Base-by-base conservation (phyloP, 2,329 filamentous ascomycete species). In the Alternaria sp. region DNA sequence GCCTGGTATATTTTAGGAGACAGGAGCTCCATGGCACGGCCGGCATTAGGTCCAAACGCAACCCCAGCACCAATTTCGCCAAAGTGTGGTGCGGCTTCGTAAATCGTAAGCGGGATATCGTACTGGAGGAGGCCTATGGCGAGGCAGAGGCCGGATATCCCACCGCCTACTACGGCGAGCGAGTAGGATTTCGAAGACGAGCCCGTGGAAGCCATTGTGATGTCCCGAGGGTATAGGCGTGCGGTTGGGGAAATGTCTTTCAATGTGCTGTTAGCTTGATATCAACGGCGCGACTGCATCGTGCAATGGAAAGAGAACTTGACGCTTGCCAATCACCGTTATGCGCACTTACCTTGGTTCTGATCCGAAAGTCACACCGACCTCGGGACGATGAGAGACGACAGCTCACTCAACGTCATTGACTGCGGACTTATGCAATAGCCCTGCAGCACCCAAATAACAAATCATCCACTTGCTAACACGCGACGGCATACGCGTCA, bases 11-110 rank as follows among this genome's bases (percentile, higher is more conserved):
- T 70, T 32, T 78, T 79, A 1, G 85, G 83, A 43, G 84, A 83
- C 65, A 88, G 84, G 6, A 85, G 76, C 15, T 81, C 78, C 83
- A 90, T 85, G 4, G 87, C 85, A 21, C 83, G 83, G 28, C 83
- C 80, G 4, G 86, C 84, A 65, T 88, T 88, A 36, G 86, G 84
- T 1, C 85, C 85, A 50, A 89, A 84, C 2, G 83, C 82, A 2
- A 89, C 81, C 6, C 87, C 88, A 3, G 86, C 86, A 3, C 87
- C 87, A 28, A 89, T 86, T 70, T 89, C 87, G 32, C 81, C 82
- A 64, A 89, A 89, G 12, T 78, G 77, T 0, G 79, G 58, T 0
- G 86, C 86, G 11, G 85, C 81, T 75, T 90, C 88, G 69, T 88
- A 90, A 64, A 90, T 82, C 23, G 81, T 81, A 40, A 86, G 78